These are phyloP conservation scores for Rhytidhysteron rufulum DNA, from an alignment of 2,329 filamentous ascomycete genomes.

Conservation along the genomic window DNA sequence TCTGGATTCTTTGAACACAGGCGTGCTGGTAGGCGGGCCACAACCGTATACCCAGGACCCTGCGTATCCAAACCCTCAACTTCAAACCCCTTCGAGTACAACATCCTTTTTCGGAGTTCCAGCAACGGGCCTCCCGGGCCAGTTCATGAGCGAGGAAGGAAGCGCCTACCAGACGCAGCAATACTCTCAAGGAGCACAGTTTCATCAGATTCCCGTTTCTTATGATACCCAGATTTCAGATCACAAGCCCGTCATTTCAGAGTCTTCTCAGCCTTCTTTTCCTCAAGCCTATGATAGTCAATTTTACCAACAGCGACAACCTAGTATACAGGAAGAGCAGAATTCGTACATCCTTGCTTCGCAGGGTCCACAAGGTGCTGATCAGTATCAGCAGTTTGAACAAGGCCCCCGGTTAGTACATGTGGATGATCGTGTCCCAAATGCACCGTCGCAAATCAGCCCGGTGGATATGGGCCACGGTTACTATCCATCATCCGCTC, in stretches of 20 bases:
- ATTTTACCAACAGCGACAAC: constrained; percentile 15
- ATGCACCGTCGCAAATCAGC: constrained; percentile 15
- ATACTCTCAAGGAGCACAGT: constrained; percentile 20
- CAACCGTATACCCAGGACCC: constrained; percentile 21
- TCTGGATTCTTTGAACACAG: constrained; percentile 11
- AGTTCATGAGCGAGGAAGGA: constrained; percentile 19
- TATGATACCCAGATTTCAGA: constrained; percentile 18
- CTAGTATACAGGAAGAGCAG: constrained; percentile 19
- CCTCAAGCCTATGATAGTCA: constrained; percentile 17
- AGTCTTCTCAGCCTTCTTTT: constrained; percentile 1
- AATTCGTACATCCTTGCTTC: constrained; percentile 18
- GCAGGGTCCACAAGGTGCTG: constrained; percentile 17
- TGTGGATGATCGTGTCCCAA: constrained; percentile 19
- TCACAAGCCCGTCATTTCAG: constrained; percentile 15
- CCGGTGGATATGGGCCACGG: constrained; percentile 19
- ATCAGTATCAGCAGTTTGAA: constrained; percentile 18
- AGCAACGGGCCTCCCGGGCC: constrained; percentile 16
- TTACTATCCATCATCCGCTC: constrained; percentile 16
- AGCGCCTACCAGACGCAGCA: constrained; percentile 15
- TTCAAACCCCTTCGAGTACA: constrained; percentile 23
- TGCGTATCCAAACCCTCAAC: constrained; percentile 22
- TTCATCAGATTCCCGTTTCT: constrained; percentile 22
- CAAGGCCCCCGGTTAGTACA: constrained; percentile 16
- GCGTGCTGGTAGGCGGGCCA: constrained; percentile 12
- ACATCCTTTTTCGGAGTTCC: constrained; percentile 31